Conservation (phyloP, 768 basidiomycete species). For the Crepidotus variabilis region DNA sequence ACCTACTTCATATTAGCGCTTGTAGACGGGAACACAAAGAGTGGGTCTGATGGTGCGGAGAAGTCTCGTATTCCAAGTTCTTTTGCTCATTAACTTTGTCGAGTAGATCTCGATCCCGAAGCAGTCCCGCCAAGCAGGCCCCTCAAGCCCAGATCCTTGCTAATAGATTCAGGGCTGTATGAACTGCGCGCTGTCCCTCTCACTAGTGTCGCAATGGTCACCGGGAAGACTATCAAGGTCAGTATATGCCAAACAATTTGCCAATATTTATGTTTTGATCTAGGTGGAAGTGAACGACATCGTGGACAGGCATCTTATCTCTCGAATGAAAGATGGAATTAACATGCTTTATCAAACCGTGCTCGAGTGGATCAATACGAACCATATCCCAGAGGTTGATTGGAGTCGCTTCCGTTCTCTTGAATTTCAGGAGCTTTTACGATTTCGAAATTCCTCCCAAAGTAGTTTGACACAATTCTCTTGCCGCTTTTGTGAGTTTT, state of each 20-base stretch:
- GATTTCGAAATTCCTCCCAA: conserved; percentile 48
- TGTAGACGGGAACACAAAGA: conserved; percentile 61
- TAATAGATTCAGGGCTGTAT: conserved; percentile 54
- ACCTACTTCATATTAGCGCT: conserved; percentile 70
- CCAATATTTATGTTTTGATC: conserved; percentile 1
- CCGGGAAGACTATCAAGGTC: conserved; percentile 70
- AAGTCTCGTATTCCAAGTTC: background rate
- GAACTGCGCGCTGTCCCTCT: conserved; percentile 64
- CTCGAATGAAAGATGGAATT: conserved; percentile 55
- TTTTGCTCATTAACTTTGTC: background rate
- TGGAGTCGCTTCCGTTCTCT: conserved; percentile 82
- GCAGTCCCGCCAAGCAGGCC: conserved; percentile 79
- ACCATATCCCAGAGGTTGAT: conserved; percentile 68
- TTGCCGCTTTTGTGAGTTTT: conserved; percentile 63
- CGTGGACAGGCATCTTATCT: conserved; percentile 60
- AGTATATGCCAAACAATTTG: conserved; percentile 1
- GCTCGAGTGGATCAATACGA: conserved; percentile 50
- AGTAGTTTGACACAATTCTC: conserved; percentile 36
- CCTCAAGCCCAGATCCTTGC: conserved; percentile 42
- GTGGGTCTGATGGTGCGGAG: conserved; percentile 43
- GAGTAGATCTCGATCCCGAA: conserved; percentile 46
- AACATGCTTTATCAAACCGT: conserved; percentile 45
- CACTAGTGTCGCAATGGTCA: conserved; percentile 73
- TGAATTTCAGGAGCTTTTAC: conserved; percentile 86
- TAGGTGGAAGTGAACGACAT: conserved; percentile 74